These are phyloP conservation scores for Diaporthe nobilis DNA, from an alignment of 2,329 filamentous ascomycete genomes.

Conservation along the genomic window DNA sequence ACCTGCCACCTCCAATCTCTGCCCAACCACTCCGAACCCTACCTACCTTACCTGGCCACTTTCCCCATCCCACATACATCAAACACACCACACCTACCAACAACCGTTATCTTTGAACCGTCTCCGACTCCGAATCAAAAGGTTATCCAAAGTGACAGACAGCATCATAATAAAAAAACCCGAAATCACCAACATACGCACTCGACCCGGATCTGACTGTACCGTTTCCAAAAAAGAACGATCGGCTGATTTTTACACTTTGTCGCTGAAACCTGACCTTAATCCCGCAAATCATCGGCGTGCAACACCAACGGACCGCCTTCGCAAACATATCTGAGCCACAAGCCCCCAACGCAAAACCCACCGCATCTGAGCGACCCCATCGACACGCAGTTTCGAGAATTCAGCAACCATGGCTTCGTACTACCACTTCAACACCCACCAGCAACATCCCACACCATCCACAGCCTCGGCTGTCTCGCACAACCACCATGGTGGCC, in stretches of 20 bases:
- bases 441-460: slow-evolving; percentile 71
- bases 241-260: slow-evolving; percentile 34
- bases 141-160: background rate
- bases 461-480: slow-evolving; percentile 67
- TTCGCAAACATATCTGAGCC: slow-evolving; percentile 10
- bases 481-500: slow-evolving; percentile 86
- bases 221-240: background rate
- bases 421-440: slow-evolving; percentile 74
- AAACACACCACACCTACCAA: slow-evolving; percentile 5
- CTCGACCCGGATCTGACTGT: background rate
- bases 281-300: slow-evolving; percentile 37
- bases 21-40: slow-evolving; percentile 39
- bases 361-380: background rate
- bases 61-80: slow-evolving; percentile 29
- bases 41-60: slow-evolving; percentile 32
- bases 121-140: slow-evolving; percentile 10
- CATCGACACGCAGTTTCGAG: background rate
- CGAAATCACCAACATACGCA: too few species aligned
- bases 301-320: slow-evolving; percentile 12
- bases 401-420: slow-evolving; percentile 65
- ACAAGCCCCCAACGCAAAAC: slow-evolving; percentile 16
- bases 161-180: slow-evolving; percentile 14
- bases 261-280: slow-evolving; percentile 18
- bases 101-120: background rate
- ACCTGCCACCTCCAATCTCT: slow-evolving; percentile 30